These are phyloP conservation scores for Gaeumannomyces tritici DNA, from an alignment of 2,329 filamentous ascomycete species.

Conservation along the genomic window DNA sequence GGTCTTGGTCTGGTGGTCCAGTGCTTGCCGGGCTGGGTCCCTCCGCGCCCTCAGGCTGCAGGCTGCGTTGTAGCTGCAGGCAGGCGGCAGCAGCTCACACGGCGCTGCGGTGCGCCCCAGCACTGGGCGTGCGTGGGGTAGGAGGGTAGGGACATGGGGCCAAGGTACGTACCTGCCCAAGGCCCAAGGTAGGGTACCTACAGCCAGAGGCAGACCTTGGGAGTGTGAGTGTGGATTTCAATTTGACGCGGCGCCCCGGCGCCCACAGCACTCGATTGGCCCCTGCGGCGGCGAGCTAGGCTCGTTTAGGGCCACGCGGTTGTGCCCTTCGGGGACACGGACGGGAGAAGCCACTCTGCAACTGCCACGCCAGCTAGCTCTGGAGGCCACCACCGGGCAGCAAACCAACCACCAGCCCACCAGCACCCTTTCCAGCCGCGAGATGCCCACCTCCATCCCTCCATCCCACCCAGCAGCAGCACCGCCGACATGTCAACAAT, in stretches of 20 bases:
- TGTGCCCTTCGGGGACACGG: neutral
- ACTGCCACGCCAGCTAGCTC: slow-evolving; percentile 1
- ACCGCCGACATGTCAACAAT: neutral
- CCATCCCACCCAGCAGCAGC: neutral
- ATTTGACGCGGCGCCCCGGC: neutral
- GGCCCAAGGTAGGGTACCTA: too few relatives aligned
- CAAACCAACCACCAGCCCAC: neutral
- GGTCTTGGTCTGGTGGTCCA: neutral
- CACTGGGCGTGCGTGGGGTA: slow-evolving; percentile 2
- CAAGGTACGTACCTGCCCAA: too few relatives aligned
- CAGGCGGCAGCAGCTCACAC: neutral
- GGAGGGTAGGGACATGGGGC: too few relatives aligned
- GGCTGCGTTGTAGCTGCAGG: neutral
- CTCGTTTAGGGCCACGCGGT: slow-evolving; percentile 2
- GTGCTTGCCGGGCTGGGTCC: neutral
- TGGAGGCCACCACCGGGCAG: neutral
- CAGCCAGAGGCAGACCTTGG: too few relatives aligned
- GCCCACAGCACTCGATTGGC: slow-evolving; percentile 5
- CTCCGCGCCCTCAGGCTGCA: neutral
- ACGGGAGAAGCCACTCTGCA: slow-evolving; percentile 1
- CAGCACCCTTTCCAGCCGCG: neutral
- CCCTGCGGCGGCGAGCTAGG: neutral
- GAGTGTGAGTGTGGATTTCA: too few relatives aligned
- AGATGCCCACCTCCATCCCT: neutral
- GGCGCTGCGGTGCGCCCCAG: neutral